Conservation (phyloP, 2,329 filamentous ascomycete species). For the Diaporthe australafricana region DNA sequence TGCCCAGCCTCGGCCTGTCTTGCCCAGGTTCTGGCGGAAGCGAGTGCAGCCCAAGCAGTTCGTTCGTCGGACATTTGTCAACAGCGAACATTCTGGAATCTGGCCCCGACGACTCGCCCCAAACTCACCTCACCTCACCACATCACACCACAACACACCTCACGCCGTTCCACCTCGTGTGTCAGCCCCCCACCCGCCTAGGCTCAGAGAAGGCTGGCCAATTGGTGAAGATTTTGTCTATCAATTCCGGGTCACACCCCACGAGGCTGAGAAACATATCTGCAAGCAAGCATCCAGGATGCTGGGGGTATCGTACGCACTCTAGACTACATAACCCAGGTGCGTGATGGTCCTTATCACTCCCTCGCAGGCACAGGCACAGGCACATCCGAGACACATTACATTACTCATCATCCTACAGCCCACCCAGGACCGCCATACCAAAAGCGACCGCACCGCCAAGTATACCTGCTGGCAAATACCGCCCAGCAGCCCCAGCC, state of each 20-base stretch:
- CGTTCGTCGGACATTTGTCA: constrained; percentile 33
- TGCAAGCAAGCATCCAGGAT: not conserved
- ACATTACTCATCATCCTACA: not conserved
- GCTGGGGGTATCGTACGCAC: not conserved
- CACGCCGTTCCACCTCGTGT: too few species aligned
- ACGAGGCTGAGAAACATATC: not conserved
- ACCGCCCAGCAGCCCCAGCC: not conserved
- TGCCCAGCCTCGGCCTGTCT: not conserved
- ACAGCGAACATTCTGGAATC: constrained; percentile 34
- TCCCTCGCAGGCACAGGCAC: too few species aligned
- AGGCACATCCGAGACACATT: too few species aligned
- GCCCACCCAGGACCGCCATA: not conserved
- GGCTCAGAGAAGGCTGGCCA: too few species aligned
- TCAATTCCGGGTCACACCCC: not conserved
- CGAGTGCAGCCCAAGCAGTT: not conserved
- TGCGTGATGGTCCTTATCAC: too few species aligned
- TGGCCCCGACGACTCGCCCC: not conserved
- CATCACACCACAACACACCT: too few species aligned
- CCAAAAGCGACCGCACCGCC: not conserved
- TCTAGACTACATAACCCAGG: too few species aligned
- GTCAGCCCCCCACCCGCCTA: too few species aligned
- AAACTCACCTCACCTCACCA: too few species aligned
- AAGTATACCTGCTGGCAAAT: not conserved
- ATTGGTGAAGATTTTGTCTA: too few species aligned
- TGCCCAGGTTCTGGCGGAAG: not conserved